Evolutionary conservation across 192 early-diverging fungal genomes (phyloP).

Genomic region (Coemansia sp.): DNA sequence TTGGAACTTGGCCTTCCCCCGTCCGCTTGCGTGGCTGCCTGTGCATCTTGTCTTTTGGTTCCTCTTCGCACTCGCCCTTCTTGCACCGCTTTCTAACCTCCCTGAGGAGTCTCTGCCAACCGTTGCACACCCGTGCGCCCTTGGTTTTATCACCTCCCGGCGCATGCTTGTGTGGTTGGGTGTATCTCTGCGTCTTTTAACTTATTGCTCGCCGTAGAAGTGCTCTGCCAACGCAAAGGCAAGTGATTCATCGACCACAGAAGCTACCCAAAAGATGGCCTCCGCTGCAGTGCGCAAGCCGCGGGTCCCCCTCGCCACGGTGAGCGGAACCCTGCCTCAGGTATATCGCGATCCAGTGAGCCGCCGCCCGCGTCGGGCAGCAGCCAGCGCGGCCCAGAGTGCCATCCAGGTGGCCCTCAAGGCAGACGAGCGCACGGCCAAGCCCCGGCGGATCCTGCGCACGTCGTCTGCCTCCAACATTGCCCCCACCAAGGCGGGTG

Average conservation of each 20-base stretch:
- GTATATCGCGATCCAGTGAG: conserved; percentile 32
- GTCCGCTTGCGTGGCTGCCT: background rate
- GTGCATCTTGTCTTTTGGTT: background rate
- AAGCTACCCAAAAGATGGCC: conserved; percentile 15
- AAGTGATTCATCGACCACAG: background rate
- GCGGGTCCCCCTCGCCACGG: conserved; percentile 25
- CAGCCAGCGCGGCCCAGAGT: background rate
- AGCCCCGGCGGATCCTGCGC: conserved; percentile 14
- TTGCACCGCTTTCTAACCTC: background rate
- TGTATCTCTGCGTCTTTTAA: background rate
- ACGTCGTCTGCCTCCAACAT: conserved; percentile 26
- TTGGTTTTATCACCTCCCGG: background rate
- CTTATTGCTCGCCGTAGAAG: conserved; percentile 10
- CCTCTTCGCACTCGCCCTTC: background rate
- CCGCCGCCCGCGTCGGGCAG: conserved; percentile 7
- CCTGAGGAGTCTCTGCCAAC: too few species aligned
- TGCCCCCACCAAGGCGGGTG: background rate
- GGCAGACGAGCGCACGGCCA: background rate
- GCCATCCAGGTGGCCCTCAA: conserved; percentile 4
- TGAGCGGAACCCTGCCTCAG: conserved; percentile 17
- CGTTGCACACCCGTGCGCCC: background rate
- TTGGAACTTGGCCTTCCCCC: too few species aligned
- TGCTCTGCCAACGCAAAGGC: conserved; percentile 2
- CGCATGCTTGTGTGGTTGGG: background rate
- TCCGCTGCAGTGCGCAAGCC: conserved; percentile 19